Evolutionary conservation across 2,329 filamentous ascomycete species (phyloP).

Genomic region (Byssoonygena ceratinophila): DNA sequence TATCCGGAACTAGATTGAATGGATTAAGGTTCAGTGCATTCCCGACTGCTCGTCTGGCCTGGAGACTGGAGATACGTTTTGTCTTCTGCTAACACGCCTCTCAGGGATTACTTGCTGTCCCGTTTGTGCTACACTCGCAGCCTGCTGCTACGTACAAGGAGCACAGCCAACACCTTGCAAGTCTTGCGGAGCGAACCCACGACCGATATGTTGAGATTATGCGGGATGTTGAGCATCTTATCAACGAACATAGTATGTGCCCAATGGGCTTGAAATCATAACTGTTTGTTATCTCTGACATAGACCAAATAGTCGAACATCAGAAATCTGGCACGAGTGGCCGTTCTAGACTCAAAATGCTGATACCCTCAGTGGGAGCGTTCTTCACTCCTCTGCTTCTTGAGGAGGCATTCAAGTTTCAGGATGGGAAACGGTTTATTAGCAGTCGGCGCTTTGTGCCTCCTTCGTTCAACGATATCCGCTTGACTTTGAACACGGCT

Average conservation of each 20-base stretch:
- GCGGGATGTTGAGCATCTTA: slow-evolving; percentile 80
- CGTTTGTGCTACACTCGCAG: slow-evolving; percentile 92
- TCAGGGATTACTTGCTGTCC: slow-evolving; percentile 71
- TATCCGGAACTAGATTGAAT: slow-evolving; percentile 52
- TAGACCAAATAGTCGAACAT: slow-evolving; percentile 50
- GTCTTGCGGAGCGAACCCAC: slow-evolving; percentile 71
- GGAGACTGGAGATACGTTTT: neutral
- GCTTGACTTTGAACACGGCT: slow-evolving; percentile 85
- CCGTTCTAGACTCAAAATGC: slow-evolving; percentile 80
- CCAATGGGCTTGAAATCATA: neutral
- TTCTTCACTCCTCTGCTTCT: slow-evolving; percentile 86
- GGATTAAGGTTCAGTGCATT: slow-evolving; percentile 61
- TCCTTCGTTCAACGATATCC: slow-evolving; percentile 93
- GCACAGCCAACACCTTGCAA: slow-evolving; percentile 51
- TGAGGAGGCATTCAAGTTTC: slow-evolving; percentile 81
- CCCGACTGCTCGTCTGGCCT: neutral
- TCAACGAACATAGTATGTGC: slow-evolving; percentile 73
- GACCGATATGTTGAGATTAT: slow-evolving; percentile 90
- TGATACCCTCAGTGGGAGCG: slow-evolving; percentile 81
- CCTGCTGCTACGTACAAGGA: slow-evolving; percentile 75
- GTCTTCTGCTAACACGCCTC: neutral
- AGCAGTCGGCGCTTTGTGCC: slow-evolving; percentile 86
- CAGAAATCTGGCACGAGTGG: slow-evolving; percentile 54
- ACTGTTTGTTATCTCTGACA: neutral
- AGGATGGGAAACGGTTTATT: slow-evolving; percentile 76